Evolutionary conservation across 1,284 basidiomycete species (phyloP).

Genomic region (Cryptococcus sp.): DNA sequence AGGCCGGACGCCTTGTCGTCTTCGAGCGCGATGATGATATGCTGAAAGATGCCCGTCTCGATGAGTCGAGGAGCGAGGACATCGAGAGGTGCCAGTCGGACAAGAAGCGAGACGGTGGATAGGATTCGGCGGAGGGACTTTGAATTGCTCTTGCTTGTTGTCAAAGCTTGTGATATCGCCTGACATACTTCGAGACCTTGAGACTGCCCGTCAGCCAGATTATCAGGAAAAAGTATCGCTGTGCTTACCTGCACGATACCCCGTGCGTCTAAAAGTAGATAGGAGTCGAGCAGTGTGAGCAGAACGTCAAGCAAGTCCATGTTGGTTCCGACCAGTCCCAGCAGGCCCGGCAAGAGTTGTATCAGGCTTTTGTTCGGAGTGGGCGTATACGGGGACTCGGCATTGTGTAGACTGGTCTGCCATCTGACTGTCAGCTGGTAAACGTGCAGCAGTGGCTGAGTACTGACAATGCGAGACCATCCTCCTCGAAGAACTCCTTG

Average conservation of each 20-base stretch:
- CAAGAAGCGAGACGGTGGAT: slow-evolving; percentile 27
- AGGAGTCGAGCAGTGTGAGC: slow-evolving; percentile 68
- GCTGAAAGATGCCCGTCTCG: slow-evolving; percentile 38
- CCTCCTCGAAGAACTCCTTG: slow-evolving; percentile 68
- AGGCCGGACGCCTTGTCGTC: slow-evolving; percentile 44
- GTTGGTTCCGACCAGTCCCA: slow-evolving; percentile 61
- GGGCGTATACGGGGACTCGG: slow-evolving; percentile 53
- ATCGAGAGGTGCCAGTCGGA: slow-evolving; percentile 28
- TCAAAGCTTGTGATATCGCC: slow-evolving; percentile 30
- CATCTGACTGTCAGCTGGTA: slow-evolving; percentile 48
- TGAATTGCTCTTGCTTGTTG: slow-evolving; percentile 24
- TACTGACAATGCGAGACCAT: slow-evolving; percentile 58
- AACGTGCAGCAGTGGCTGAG: too few species aligned
- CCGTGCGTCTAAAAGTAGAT: slow-evolving; percentile 66
- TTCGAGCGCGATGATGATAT: slow-evolving; percentile 39
- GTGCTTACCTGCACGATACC: slow-evolving; percentile 59
- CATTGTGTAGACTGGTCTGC: slow-evolving; percentile 66
- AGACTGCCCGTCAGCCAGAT: slow-evolving; percentile 8
- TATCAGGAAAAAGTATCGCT: background rate
- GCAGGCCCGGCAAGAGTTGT: slow-evolving; percentile 62
- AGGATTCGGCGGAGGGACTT: slow-evolving; percentile 27
- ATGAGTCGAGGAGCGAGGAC: slow-evolving; percentile 33
- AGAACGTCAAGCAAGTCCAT: slow-evolving; percentile 68
- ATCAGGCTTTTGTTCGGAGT: slow-evolving; percentile 50
- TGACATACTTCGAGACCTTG: slow-evolving; percentile 29